Evolutionary conservation across 129 eudicot species (phyloP).

Genomic region (Logfia minima): DNA sequence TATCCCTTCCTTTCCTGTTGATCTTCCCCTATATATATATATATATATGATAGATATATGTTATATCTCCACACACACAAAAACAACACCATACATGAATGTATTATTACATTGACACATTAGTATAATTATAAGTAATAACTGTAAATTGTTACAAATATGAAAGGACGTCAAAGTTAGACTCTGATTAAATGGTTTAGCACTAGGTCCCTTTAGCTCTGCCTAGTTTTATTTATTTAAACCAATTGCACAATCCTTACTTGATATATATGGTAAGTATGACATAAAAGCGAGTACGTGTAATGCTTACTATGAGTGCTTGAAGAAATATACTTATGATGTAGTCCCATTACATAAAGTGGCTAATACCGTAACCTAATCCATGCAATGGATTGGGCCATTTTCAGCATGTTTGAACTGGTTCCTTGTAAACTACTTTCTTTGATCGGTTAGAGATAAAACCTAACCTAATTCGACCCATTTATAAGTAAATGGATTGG

Average conservation of each 20-base stretch:
- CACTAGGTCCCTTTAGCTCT: neutral
- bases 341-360: neutral
- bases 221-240: neutral
- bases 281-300: neutral
- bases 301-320: neutral
- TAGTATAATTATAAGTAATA: neutral
- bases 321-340: neutral
- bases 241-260: neutral
- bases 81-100: no score
- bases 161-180: neutral
- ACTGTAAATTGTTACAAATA: neutral
- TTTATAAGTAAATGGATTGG: neutral
- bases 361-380: neutral
- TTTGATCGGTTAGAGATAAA: neutral
- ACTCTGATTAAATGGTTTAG: neutral
- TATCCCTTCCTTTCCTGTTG: no score
- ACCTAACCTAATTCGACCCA: neutral
- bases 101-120: no score
- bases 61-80: no score
- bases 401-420: neutral
- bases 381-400: constrained; percentile 29
- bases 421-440: neutral
- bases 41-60: no score
- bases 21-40: no score
- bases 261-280: neutral